Base-by-base conservation (phyloP, 2,329 filamentous ascomycete species). In the Epichloe typhina region DNA sequence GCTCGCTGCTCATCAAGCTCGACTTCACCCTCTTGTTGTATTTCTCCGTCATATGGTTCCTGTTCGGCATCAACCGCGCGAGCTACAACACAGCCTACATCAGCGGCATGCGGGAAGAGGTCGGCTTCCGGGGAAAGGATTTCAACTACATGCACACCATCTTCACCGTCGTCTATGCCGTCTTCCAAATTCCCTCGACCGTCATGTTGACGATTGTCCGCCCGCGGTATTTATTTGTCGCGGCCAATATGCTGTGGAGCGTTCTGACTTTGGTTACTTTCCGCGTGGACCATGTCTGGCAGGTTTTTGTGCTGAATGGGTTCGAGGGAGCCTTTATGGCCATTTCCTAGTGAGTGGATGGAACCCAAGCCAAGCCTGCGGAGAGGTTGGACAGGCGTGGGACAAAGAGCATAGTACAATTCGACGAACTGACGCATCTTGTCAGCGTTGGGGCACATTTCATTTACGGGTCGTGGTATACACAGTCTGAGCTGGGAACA, bases 21-120 rank as follows among this genome's bases (percentile, higher is more conserved):
- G 69, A 71, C 52, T 60, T 65, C 43, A 71, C 68, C 0, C 59
- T 71, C 6, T 61, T 71, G 19, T 64, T 66, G 1, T 72, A 73
- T 53, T 72, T 72, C 54, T 70, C 69, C 0, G 57, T 72, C 12
- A 67, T 72, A n/a, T 72, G 69, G 70, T 72, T 72, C 47, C 59
- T 72, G 3, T 72, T 72, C 50, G 70, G 70, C 31, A 63, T 72
- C 46, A 71, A 69, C 5, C 62, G 70, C 11, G 64, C 70, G 31
- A 69, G 66, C 54, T 72, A 72, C 53, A 65, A 58, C 35, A 69
- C 66, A 0, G 68, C 68, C 3, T 70, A 70, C 55, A 69, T 70
- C 50, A 69, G 66, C 47, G 66, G 67, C 19, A 69, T 69, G 67
- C 61, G 63, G 38, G 65, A 67, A 35, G 67, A 65, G 1, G 52